Percentiles rank a stretch among this genome's conserved stretches.
Evolutionary conservation across 2,329 filamentous ascomycete genomes (phyloP).

Genomic region (Pyricularia pennisetigena): DNA sequence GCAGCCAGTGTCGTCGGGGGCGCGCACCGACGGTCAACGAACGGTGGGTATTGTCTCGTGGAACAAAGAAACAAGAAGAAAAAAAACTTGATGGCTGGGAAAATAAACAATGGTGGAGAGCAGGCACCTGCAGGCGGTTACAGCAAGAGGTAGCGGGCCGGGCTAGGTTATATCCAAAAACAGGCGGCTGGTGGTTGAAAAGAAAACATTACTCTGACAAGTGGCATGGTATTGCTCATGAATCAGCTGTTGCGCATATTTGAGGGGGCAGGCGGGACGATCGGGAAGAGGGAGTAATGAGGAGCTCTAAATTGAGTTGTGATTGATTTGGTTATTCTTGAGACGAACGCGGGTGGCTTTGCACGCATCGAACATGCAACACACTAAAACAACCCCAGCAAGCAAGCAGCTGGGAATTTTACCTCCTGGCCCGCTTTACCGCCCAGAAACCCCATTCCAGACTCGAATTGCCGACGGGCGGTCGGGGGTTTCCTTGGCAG

Average conservation of each 20-base stretch:
- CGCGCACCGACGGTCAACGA: not conserved
- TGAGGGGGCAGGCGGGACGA: not conserved
- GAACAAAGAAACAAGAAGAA: not conserved
- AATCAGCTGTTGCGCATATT: not conserved
- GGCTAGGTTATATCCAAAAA: not conserved
- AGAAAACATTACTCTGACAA: not conserved
- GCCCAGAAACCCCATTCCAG: not conserved
- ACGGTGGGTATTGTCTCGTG: not conserved
- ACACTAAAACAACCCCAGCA: not conserved
- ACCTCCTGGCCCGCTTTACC: not conserved
- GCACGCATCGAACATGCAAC: not conserved
- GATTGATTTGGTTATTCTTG: not conserved
- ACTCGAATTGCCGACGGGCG: not conserved
- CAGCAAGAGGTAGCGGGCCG: not conserved
- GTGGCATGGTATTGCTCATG: not conserved
- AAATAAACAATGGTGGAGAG: not conserved
- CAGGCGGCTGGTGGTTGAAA: not conserved
- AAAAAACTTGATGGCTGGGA: not conserved
- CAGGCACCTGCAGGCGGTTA: not conserved
- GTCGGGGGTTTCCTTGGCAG: not conserved
- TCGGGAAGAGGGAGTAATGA: not conserved
- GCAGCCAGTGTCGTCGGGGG: not conserved
- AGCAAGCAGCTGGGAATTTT: not conserved
- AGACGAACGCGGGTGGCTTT: not conserved
- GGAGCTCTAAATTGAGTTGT: not conserved